Percentiles rank a stretch among this genome's conserved stretches.
These are phyloP conservation scores for Cytospora schulzeri DNA, from an alignment of 2,329 filamentous ascomycete genomes.

Conservation along the genomic window DNA sequence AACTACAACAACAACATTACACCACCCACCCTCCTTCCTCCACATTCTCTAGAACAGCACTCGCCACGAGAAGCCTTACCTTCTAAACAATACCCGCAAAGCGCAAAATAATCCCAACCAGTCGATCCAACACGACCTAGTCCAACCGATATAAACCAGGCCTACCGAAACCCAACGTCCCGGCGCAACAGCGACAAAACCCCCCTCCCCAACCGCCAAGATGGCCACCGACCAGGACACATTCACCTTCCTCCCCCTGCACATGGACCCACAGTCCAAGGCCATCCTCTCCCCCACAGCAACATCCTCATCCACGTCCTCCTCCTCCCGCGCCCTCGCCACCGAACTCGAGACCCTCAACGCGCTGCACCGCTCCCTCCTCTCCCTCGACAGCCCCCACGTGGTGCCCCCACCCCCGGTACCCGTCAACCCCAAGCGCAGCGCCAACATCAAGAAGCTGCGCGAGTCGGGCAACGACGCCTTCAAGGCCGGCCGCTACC, in stretches of 20 bases:
- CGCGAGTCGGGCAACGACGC: slow-evolving; percentile 83
- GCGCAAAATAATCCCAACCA: not conserved
- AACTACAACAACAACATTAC: not conserved
- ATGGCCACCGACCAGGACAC: slow-evolving; percentile 58
- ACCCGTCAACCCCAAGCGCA: slow-evolving; percentile 90
- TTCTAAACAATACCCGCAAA: not conserved
- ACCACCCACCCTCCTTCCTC: not conserved
- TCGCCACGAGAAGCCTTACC: not conserved
- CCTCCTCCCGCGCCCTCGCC: slow-evolving; percentile 53
- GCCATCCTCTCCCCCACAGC: slow-evolving; percentile 55
- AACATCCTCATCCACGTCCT: slow-evolving; percentile 33
- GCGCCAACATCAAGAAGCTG: slow-evolving; percentile 84
- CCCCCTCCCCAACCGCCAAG: not conserved
- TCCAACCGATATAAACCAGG: not conserved
- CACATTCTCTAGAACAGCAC: not conserved
- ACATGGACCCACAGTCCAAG: slow-evolving; percentile 82
- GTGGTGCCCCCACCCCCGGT: slow-evolving; percentile 80
- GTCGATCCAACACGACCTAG: not conserved
- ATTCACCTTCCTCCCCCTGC: slow-evolving; percentile 81
- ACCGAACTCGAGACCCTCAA: slow-evolving; percentile 76
- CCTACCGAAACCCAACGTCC: not conserved
- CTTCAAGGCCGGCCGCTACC: slow-evolving; percentile 75
- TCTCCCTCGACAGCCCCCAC: slow-evolving; percentile 64
- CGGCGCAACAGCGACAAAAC: not conserved
- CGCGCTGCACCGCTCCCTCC: slow-evolving; percentile 72